Evolutionary conservation across 2,329 filamentous ascomycete genomes (phyloP).

Genomic region (Trichoderma gracile): DNA sequence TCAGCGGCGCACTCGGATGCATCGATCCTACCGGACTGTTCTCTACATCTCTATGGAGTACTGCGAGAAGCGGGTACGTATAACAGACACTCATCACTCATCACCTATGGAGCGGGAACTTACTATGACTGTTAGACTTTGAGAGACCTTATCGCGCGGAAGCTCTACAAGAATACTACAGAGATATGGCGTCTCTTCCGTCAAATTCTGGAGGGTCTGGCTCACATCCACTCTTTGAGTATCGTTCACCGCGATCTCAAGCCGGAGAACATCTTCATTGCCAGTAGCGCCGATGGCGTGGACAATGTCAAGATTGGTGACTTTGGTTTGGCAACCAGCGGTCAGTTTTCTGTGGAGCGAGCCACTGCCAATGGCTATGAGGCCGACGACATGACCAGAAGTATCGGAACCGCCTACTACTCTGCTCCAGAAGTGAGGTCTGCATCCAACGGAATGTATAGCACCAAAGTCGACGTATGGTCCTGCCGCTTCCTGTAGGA

Average conservation of each 20-base stretch:
- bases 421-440: conserved; percentile 89
- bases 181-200: conserved; percentile 90
- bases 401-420: conserved; percentile 80
- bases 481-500: conserved; percentile 26
- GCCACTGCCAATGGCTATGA: conserved; percentile 44
- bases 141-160: conserved; percentile 79
- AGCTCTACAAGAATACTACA: conserved; percentile 69
- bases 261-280: conserved; percentile 95
- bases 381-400: conserved; percentile 66
- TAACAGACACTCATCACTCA: conserved; percentile 19
- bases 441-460: conserved; percentile 73
- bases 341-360: conserved; percentile 69
- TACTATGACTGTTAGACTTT: conserved; percentile 59
- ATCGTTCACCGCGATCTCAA: conserved; percentile 97
- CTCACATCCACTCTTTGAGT: conserved; percentile 84
- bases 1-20: conserved; percentile 41
- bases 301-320: conserved; percentile 96
- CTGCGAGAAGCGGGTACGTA: conserved; percentile 78
- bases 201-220: conserved; percentile 85
- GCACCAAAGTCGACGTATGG: conserved; percentile 86
- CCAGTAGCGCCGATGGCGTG: conserved; percentile 64
- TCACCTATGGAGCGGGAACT: neutral
- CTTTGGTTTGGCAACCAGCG: conserved; percentile 90
- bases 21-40: conserved; percentile 65
- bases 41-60: conserved; percentile 99